Conservation (phyloP, 2,329 filamentous ascomycete species). For the Alternaria triticina region DNA sequence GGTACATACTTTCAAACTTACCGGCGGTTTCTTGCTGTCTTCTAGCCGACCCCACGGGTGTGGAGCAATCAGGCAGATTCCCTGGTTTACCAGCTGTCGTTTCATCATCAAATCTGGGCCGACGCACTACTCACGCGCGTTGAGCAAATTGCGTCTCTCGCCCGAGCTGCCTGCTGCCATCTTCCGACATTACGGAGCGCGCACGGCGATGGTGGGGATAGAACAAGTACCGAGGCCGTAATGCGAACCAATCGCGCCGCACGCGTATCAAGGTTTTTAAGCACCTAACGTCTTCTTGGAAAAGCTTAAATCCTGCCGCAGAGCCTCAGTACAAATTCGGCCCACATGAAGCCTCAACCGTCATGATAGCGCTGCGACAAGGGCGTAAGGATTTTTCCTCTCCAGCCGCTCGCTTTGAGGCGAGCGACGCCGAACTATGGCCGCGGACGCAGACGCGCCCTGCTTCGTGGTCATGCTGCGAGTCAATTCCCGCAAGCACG, state of each 20-base stretch:
- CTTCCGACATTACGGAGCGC: not conserved
- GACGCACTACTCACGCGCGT: not conserved
- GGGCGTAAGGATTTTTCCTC: constrained; percentile 14
- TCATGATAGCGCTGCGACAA: constrained; percentile 15
- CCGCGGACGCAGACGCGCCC: constrained; percentile 4
- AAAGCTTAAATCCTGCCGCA: constrained; percentile 15
- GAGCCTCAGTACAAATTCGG: constrained; percentile 7
- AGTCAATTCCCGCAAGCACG: constrained; percentile 8
- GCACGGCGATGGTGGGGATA: constrained; percentile 5
- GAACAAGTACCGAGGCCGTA: not conserved
- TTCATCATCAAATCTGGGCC: not conserved
- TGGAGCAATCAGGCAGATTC: not conserved
- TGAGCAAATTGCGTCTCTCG: constrained; percentile 1
- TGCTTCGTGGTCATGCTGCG: constrained; percentile 6
- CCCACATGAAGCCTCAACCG: constrained; percentile 17
- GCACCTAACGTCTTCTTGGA: constrained; percentile 13
- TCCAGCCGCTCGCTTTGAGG: constrained; percentile 16
- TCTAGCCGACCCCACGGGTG: not conserved
- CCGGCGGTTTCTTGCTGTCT: not conserved
- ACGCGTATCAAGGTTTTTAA: constrained; percentile 12
- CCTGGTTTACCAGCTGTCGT: not conserved
- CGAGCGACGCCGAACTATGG: constrained; percentile 15
- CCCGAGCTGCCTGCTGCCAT: constrained; percentile 10
- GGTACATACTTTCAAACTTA: not conserved
- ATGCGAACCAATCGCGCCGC: not conserved